These are phyloP conservation scores for Blastobotrys terrestris DNA, from an alignment of 805 yeast genomes.

Conservation along the genomic window DNA sequence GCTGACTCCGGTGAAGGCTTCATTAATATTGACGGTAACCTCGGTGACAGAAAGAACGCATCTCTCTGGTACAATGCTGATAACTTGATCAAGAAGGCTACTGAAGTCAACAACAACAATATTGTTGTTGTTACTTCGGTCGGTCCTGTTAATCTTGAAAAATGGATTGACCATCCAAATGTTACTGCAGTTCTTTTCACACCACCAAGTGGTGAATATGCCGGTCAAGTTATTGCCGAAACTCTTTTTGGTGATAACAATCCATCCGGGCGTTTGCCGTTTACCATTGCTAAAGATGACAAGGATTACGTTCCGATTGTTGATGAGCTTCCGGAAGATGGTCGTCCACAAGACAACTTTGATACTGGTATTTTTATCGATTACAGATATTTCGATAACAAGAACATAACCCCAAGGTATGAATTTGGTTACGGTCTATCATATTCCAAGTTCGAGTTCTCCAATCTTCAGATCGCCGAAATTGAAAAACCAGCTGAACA, in stretches of 20 bases:
- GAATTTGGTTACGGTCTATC: slow-evolving; percentile 61
- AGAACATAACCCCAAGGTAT: slow-evolving; percentile 48
- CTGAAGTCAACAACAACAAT: slow-evolving; percentile 46
- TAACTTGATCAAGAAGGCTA: slow-evolving; percentile 42
- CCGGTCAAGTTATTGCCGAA: slow-evolving; percentile 52
- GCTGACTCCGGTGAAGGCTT: slow-evolving; percentile 57
- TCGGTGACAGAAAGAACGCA: slow-evolving; percentile 52
- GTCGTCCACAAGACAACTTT: slow-evolving; percentile 30
- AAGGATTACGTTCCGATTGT: slow-evolving; percentile 43
- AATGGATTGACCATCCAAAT: slow-evolving; percentile 49
- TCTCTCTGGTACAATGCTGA: slow-evolving; percentile 56
- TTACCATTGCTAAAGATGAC: slow-evolving; percentile 51
- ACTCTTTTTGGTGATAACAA: slow-evolving; percentile 56
- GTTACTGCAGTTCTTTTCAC: slow-evolving; percentile 52
- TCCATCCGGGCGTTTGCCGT: slow-evolving; percentile 60
- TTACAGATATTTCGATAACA: slow-evolving; percentile 52
- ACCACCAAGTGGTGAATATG: slow-evolving; percentile 51
- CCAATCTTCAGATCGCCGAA: slow-evolving; percentile 38
- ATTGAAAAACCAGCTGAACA: slow-evolving; percentile 39
- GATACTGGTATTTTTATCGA: slow-evolving; percentile 45
- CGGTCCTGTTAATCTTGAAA: slow-evolving; percentile 57
- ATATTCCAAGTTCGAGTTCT: slow-evolving; percentile 38
- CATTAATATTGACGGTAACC: slow-evolving; percentile 52
- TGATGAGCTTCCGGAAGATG: slow-evolving; percentile 18
- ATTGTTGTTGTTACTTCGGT: slow-evolving; percentile 55